Evolutionary conservation across 2,329 filamentous ascomycete species (phyloP).

Genomic region (Coniochaeta sp.): DNA sequence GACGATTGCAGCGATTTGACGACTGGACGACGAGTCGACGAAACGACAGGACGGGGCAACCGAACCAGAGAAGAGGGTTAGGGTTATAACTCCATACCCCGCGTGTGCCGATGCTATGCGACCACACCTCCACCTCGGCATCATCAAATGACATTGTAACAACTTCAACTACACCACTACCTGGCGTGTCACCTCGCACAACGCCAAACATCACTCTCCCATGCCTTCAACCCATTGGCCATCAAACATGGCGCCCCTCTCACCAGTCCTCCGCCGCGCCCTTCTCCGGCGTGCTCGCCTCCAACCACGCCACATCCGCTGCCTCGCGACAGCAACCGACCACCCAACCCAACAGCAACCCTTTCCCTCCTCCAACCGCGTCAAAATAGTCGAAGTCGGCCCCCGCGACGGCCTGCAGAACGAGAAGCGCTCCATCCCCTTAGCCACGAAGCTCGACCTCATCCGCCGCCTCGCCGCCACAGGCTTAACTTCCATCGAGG

Average conservation of each 20-base stretch:
- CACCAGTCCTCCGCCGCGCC: background rate
- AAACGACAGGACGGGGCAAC: no score
- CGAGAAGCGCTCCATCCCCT: constrained; percentile 64
- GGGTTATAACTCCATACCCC: background rate
- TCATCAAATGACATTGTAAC: background rate
- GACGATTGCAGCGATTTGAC: no score
- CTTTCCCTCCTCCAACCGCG: constrained; percentile 35
- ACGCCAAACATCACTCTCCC: background rate
- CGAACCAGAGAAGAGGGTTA: no score
- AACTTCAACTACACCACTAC: no score
- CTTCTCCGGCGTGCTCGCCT: background rate
- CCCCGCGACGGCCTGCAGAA: constrained; percentile 85
- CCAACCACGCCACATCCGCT: constrained; percentile 15
- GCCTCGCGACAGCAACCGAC: constrained; percentile 32
- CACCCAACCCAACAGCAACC: constrained; percentile 12
- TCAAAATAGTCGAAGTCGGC: constrained; percentile 73
- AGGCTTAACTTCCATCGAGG: constrained; percentile 68
- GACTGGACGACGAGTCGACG: no score
- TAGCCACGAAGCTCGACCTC: constrained; percentile 69
- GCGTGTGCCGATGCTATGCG: constrained; percentile 3
- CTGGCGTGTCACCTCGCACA: no score
- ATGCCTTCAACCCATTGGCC: background rate
- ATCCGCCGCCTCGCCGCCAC: constrained; percentile 62
- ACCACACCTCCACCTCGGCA: constrained; percentile 1
- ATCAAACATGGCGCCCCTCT: background rate